phyloP scores from a whole-genome alignment of 331 rosid genomes.

The Saraca asoca region DNA sequence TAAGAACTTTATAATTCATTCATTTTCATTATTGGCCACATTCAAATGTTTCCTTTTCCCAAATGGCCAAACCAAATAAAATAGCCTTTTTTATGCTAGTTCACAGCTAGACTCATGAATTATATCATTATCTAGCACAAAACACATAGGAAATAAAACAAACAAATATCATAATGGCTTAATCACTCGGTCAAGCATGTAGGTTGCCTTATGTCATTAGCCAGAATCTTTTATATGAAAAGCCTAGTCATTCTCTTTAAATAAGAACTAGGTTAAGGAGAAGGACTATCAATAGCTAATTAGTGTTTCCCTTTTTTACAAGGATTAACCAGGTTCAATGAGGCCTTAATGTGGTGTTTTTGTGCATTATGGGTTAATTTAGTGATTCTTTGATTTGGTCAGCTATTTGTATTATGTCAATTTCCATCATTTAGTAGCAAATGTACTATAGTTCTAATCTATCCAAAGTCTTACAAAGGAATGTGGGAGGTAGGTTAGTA shows the following conservation, averaged over 20 bases:
- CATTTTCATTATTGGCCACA: constrained; percentile 27
- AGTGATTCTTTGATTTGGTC: constrained; percentile 69
- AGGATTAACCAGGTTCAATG: constrained; percentile 46
- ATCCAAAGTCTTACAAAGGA: constrained; percentile 39
- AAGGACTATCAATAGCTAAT: too few relatives aligned
- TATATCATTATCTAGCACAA: too few relatives aligned
- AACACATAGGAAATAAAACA: not conserved
- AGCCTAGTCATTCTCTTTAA: too few relatives aligned
- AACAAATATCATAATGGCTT: too few relatives aligned
- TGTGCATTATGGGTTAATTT: constrained; percentile 38
- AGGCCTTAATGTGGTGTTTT: constrained; percentile 33
- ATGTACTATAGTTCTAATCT: constrained; percentile 59
- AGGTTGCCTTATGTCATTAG: too few relatives aligned
- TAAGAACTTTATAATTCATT: not conserved
- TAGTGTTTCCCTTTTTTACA: constrained; percentile 43
- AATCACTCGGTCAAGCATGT: too few relatives aligned
- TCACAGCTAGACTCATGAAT: constrained; percentile 2
- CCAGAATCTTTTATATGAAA: too few relatives aligned
- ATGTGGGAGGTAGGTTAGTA: constrained; percentile 45
- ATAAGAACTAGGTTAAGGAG: too few relatives aligned
- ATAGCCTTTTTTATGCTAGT: constrained; percentile 1
- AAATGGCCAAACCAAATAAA: constrained; percentile 32
- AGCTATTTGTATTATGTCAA: constrained; percentile 42
- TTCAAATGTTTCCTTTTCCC: constrained; percentile 28
- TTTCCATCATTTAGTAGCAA: constrained; percentile 47